Conservation (phyloP, 2,329 filamentous ascomycete species). For the Botryotinia convoluta region DNA sequence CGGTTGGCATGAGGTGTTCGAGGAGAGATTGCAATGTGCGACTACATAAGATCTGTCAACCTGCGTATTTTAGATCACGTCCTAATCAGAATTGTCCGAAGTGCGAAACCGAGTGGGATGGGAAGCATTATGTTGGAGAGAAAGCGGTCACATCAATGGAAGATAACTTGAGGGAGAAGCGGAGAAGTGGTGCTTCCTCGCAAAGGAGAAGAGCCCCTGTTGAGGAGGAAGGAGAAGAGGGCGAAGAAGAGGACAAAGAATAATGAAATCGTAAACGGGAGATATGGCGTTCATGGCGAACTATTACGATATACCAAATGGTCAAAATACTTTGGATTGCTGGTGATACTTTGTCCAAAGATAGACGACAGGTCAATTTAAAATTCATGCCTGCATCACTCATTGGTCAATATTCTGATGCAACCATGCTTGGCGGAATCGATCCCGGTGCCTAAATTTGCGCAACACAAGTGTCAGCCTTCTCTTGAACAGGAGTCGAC, state of each 20-base stretch:
- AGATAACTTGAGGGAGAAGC: slow-evolving; percentile 35
- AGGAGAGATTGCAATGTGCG: slow-evolving; percentile 65
- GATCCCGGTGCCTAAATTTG: background rate
- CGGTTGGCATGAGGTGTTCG: slow-evolving; percentile 73
- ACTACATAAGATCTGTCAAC: slow-evolving; percentile 74
- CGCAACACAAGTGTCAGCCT: background rate
- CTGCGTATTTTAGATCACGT: slow-evolving; percentile 66
- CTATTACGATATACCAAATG: slow-evolving; percentile 2
- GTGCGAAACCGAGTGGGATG: slow-evolving; percentile 52
- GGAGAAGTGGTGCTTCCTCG: slow-evolving; percentile 31
- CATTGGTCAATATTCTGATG: background rate
- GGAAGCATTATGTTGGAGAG: slow-evolving; percentile 38
- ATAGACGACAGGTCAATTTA: background rate
- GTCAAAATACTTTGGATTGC: background rate
- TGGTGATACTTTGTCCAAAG: background rate
- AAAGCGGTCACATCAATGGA: slow-evolving; percentile 38
- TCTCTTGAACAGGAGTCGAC: background rate
- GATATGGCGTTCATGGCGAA: slow-evolving; percentile 5
- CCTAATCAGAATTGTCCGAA: slow-evolving; percentile 60
- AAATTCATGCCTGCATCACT: background rate
- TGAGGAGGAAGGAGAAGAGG: slow-evolving; percentile 24
- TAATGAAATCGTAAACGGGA: background rate
- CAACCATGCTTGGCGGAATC: background rate
- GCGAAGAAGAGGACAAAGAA: slow-evolving; percentile 19
- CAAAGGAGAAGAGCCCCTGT: slow-evolving; percentile 19